These are phyloP conservation scores for Paramecium tetraurelia DNA, from an alignment of 73 alveolate genomes.

Conservation along the genomic window DNA sequence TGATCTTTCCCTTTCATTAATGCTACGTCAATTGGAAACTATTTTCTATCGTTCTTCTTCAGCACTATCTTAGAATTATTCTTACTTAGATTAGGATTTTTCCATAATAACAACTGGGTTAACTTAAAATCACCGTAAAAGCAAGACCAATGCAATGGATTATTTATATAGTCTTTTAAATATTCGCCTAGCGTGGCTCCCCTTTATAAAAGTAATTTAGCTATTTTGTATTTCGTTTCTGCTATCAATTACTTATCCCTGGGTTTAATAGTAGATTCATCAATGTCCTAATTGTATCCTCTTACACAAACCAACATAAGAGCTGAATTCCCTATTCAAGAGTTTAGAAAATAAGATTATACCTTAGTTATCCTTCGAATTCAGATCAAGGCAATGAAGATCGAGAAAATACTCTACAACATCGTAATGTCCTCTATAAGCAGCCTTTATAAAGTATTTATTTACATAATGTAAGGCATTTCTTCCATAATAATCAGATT, in stretches of 20 bases:
- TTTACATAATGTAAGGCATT: conserved; percentile 10
- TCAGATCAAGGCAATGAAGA: background rate
- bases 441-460: background rate
- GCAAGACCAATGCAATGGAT: conserved; percentile 17
- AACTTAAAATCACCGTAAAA: background rate
- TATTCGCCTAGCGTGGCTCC: background rate
- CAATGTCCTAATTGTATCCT: background rate
- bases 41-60: background rate
- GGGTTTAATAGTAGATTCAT: background rate
- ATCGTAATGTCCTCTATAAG: conserved; percentile 1
- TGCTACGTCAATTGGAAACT: background rate
- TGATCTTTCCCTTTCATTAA: background rate
- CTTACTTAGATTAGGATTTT: background rate
- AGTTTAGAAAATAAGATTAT: background rate
- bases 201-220: background rate
- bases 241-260: background rate
- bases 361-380: conserved; percentile 1
- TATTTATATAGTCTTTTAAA: background rate
- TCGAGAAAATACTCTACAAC: conserved; percentile 12
- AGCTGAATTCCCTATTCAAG: conserved; percentile 28
- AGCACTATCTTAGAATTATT: background rate
- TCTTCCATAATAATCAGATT: conserved; percentile 16
- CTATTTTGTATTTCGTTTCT: background rate
- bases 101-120: background rate
- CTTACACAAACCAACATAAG: conserved; percentile 17